A percentile compares a stretch with the other conserved stretches of the same genome.
phyloP scores from a whole-genome alignment of 441 rosid genomes.

The Flueggea neowawraea region DNA sequence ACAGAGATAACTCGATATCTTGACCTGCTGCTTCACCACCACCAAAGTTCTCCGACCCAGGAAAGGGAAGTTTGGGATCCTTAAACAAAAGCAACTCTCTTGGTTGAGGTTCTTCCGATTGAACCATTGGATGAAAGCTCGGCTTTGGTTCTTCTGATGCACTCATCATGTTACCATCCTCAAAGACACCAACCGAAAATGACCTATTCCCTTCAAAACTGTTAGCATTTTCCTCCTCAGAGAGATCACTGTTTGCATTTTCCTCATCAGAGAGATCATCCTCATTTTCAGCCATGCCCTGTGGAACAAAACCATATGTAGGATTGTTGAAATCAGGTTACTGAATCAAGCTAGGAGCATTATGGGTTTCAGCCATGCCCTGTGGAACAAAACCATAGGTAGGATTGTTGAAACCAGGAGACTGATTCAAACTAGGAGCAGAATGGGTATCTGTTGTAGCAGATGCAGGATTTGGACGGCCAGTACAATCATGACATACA shows the following conservation, averaged over 20 bases:
- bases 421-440: constrained; percentile 11
- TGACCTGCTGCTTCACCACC: constrained; percentile 15
- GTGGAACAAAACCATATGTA: constrained; percentile 7
- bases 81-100: constrained; percentile 13
- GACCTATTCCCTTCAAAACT: constrained; percentile 18
- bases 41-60: constrained; percentile 2
- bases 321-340: constrained; percentile 14
- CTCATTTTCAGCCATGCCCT: constrained; percentile 6
- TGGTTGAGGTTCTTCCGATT: constrained; percentile 3
- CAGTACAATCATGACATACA: constrained; percentile 12
- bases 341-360: constrained; percentile 10
- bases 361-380: constrained; percentile 5
- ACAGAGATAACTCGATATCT: constrained; percentile 26
- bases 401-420: constrained; percentile 14
- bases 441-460: constrained; percentile 9
- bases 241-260: constrained; percentile 9
- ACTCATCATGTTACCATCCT: constrained; percentile 2
- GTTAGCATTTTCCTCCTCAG: constrained; percentile 6
- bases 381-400: constrained; percentile 6
- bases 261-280: constrained; percentile 8
- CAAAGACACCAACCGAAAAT: constrained; percentile 8
- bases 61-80: constrained; percentile 6
- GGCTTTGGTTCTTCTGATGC: constrained; percentile 10
- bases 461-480: constrained; percentile 12
- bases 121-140: background rate